Conservation (phyloP, 257 asterid species). For the Solanum chmielewskii region DNA sequence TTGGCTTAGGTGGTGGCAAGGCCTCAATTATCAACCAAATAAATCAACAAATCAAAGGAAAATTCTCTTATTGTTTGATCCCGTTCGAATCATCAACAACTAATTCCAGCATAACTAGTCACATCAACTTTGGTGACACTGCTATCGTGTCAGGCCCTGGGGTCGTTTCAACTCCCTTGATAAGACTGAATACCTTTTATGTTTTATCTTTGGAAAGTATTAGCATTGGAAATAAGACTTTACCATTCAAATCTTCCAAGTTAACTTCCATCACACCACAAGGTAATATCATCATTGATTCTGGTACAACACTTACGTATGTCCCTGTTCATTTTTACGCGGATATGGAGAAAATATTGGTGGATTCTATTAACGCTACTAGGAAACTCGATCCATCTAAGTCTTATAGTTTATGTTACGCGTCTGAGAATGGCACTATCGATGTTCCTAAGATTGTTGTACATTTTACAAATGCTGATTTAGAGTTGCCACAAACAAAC, state of each 20-base stretch:
- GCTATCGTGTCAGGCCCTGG: constrained; percentile 6
- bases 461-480: not conserved
- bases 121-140: constrained; percentile 20
- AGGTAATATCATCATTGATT: constrained; percentile 9
- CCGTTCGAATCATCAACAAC: not conserved
- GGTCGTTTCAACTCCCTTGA: constrained; percentile 15
- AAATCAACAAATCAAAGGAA: not conserved
- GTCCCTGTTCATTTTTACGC: not conserved
- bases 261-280: not conserved
- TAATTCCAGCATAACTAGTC: not conserved
- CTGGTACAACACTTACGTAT: not conserved
- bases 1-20: constrained; percentile 26
- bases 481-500: not conserved
- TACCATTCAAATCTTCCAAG: not conserved
- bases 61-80: constrained; percentile 28
- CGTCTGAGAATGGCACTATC: not conserved
- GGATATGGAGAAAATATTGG: not conserved
- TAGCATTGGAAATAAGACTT: not conserved
- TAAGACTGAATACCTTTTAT: not conserved
- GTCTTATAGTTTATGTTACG: not conserved
- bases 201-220: constrained; percentile 17
- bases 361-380: not conserved
- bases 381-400: not conserved
- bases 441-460: not conserved
- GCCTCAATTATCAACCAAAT: constrained; percentile 20